Conservation (phyloP, 192 early-diverging fungal species). For the Paraglomus brasilianum region DNA sequence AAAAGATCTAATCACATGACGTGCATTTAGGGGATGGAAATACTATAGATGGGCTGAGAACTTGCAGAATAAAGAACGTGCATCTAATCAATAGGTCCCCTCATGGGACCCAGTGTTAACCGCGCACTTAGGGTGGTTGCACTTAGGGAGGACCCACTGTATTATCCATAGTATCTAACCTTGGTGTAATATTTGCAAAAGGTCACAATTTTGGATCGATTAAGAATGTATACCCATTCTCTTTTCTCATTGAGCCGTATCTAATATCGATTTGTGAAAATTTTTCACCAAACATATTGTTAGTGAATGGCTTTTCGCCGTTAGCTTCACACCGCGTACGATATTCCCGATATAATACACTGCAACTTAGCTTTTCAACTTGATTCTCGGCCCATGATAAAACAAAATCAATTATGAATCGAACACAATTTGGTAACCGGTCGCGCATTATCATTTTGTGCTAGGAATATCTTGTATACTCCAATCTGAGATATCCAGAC, state of each 20-base stretch:
- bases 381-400: neutral
- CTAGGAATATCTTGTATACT: neutral
- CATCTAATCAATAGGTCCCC: no score
- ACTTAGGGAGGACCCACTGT: no score
- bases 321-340: neutral
- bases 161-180: no score
- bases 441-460: no score
- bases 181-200: neutral
- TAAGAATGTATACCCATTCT: constrained; percentile 1
- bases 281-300: constrained; percentile 1
- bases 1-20: no score
- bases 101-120: no score
- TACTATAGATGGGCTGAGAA: no score
- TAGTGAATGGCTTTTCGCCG: constrained; percentile 1
- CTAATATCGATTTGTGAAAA: neutral
- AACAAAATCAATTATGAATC: constrained; percentile 5
- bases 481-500: constrained; percentile 5
- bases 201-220: neutral
- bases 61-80: no score
- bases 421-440: neutral
- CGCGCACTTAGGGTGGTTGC: no score
- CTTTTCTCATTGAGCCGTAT: neutral
- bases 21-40: no score
- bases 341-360: constrained; percentile 12
- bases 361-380: neutral